phyloP scores from a whole-genome alignment of 2,329 filamentous ascomycete genomes.

The Venturiaceae sp. region DNA sequence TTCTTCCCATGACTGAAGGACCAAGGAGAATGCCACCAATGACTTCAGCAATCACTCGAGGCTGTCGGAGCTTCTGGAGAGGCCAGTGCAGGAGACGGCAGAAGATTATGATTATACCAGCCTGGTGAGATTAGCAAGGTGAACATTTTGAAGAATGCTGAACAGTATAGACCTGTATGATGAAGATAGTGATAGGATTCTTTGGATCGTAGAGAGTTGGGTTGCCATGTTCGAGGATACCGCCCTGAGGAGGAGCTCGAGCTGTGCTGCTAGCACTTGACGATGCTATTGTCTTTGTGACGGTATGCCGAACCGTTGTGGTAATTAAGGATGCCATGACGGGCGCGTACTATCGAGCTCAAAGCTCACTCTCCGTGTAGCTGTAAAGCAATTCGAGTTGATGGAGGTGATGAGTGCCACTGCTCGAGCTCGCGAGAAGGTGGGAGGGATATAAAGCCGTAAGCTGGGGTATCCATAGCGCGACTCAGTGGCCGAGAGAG shows the following conservation, averaged over 20 bases:
- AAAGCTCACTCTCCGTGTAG: background rate
- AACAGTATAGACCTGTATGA: conserved; percentile 51
- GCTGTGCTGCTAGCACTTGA: background rate
- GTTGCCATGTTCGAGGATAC: conserved; percentile 62
- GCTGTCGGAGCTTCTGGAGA: conserved; percentile 66
- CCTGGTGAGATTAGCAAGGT: conserved; percentile 31
- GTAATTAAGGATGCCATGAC: conserved; percentile 6
- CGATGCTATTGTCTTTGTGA: background rate
- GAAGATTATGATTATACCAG: conserved; percentile 63
- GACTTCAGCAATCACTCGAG: conserved; percentile 76
- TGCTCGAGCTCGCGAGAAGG: too few species aligned
- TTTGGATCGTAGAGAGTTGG: conserved; percentile 59
- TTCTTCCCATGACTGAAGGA: conserved; percentile 78
- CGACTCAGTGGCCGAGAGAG: too few species aligned
- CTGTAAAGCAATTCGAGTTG: background rate
- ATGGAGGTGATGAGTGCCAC: too few species aligned
- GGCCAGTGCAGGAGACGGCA: conserved; percentile 68
- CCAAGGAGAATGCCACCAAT: conserved; percentile 78
- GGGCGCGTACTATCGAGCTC: background rate
- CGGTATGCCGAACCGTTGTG: background rate
- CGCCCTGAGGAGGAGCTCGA: conserved; percentile 46
- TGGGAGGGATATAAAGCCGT: too few species aligned
- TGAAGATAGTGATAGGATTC: conserved; percentile 66
- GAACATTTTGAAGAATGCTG: background rate
- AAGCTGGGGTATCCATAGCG: too few species aligned